These are phyloP conservation scores for Parastagonospora nodorum DNA, from an alignment of 2,329 filamentous ascomycete species.

Conservation along the genomic window DNA sequence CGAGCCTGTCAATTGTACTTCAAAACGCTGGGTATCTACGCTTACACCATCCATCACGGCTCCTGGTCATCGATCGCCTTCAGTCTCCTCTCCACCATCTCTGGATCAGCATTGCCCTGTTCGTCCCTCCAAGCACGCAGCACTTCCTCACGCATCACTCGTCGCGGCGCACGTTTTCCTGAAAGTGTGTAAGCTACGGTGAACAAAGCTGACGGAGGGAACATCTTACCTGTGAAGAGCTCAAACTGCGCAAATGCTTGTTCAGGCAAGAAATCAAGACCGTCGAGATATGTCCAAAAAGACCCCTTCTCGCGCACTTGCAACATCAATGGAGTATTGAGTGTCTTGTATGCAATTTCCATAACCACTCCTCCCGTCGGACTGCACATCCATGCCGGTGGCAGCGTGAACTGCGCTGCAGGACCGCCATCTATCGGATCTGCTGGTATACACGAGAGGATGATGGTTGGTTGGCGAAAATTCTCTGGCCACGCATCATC, in stretches of 20 bases:
- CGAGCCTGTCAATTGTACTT: no score
- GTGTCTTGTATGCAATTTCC: constrained; percentile 73
- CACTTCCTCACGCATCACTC: constrained; percentile 72
- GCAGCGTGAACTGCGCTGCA: constrained; percentile 72
- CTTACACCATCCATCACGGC: constrained; percentile 17
- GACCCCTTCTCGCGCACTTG: constrained; percentile 67
- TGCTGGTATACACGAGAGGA: constrained; percentile 77
- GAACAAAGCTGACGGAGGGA: neutral
- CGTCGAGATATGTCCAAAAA: constrained; percentile 77
- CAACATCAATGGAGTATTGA: constrained; percentile 71
- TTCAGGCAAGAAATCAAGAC: constrained; percentile 75
- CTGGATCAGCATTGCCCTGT: constrained; percentile 35
- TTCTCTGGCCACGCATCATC: constrained; percentile 68
- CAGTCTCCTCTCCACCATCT: constrained; percentile 40
- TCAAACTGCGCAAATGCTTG: constrained; percentile 84
- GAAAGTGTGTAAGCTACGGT: neutral
- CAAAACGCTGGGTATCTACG: no score
- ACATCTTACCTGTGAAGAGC: constrained; percentile 65
- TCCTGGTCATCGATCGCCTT: constrained; percentile 44
- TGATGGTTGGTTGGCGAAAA: constrained; percentile 70
- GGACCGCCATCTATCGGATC: constrained; percentile 67
- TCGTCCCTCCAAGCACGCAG: constrained; percentile 44
- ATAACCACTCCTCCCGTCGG: constrained; percentile 76
- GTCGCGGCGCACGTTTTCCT: constrained; percentile 68
- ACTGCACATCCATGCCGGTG: constrained; percentile 71